These are phyloP conservation scores for Lasiodiplodia theobromae DNA, from an alignment of 2,329 filamentous ascomycete species.

Conservation along the genomic window DNA sequence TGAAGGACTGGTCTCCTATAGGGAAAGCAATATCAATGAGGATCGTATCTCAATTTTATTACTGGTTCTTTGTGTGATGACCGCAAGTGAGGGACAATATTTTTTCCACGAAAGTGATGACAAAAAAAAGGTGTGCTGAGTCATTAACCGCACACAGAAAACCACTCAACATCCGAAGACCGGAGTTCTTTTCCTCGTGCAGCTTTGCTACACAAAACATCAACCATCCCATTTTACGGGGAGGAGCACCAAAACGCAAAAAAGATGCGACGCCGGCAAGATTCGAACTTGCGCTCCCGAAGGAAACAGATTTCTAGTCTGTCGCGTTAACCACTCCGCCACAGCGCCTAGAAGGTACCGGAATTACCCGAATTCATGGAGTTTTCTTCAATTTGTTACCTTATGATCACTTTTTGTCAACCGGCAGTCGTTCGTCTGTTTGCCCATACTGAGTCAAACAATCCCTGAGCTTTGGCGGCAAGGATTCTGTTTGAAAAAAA, in stretches of 20 bases:
- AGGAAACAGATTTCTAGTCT: conserved; percentile 22
- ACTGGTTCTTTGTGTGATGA: too few species aligned
- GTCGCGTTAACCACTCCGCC: conserved; percentile 15
- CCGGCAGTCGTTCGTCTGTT: not conserved
- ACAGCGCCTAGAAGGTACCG: not conserved
- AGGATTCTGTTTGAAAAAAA: not conserved
- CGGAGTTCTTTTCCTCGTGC: too few species aligned
- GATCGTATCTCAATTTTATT: too few species aligned
- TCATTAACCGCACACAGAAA: too few species aligned
- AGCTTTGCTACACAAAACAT: too few species aligned
- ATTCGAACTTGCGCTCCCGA: conserved; percentile 20
- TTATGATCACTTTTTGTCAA: not conserved
- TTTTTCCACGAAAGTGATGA: too few species aligned
- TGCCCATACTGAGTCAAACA: not conserved
- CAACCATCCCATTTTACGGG: too few species aligned
- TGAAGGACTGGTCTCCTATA: not conserved
- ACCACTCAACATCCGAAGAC: too few species aligned
- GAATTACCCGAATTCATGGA: not conserved
- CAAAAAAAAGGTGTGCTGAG: too few species aligned
- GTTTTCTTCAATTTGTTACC: too few species aligned
- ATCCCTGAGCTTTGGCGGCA: not conserved
- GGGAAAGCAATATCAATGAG: too few species aligned
- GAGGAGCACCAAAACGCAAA: not conserved
- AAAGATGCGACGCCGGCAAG: conserved; percentile 7
- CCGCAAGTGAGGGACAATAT: too few species aligned